Percentiles rank a stretch among this genome's conserved stretches.
These are phyloP conservation scores for Phytophthora pseudosyringae DNA, from an alignment of 352 stramenopile genomes.

Conservation along the genomic window DNA sequence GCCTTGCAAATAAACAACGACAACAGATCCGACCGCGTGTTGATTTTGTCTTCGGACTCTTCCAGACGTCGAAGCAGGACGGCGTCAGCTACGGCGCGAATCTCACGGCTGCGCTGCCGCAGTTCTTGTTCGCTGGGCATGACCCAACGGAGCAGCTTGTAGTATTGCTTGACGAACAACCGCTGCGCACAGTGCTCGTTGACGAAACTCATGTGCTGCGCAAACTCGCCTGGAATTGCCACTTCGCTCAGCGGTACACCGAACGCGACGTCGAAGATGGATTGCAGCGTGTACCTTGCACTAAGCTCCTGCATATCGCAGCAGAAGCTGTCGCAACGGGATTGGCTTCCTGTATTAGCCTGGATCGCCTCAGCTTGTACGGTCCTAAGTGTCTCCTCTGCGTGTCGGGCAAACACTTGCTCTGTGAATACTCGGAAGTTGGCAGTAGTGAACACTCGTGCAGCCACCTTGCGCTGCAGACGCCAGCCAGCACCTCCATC, in stretches of 20 bases:
- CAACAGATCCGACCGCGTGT: conserved; percentile 49
- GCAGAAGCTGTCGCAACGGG: conserved; percentile 14
- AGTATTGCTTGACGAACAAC: conserved; percentile 73
- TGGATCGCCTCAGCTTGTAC: conserved; percentile 17
- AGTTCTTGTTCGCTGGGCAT: conserved; percentile 68
- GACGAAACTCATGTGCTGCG: conserved; percentile 57
- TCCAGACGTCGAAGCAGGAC: conserved; percentile 50
- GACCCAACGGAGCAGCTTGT: conserved; percentile 58
- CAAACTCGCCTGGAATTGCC: conserved; percentile 42
- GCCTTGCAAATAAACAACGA: conserved; percentile 67
- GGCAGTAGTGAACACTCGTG: conserved; percentile 85
- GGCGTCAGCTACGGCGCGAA: conserved; percentile 51
- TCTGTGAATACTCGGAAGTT: conserved; percentile 62
- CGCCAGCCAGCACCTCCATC: conserved; percentile 70
- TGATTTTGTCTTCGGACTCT: conserved; percentile 40
- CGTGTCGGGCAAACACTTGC: conserved; percentile 57
- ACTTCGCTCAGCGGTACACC: conserved; percentile 46
- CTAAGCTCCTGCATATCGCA: conserved; percentile 66
- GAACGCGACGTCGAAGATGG: conserved; percentile 71
- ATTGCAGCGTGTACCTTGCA: conserved; percentile 56
- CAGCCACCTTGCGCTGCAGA: conserved; percentile 82
- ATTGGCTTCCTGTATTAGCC: background rate
- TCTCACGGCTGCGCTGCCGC: conserved; percentile 30
- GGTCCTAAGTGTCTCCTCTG: conserved; percentile 24
- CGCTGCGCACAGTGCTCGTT: conserved; percentile 62